Evolutionary conservation across 2,329 filamentous ascomycete species (phyloP), one percentile per base, ranked within the genome.

Genomic region (Cladosporium sphaerospermum): DNA sequence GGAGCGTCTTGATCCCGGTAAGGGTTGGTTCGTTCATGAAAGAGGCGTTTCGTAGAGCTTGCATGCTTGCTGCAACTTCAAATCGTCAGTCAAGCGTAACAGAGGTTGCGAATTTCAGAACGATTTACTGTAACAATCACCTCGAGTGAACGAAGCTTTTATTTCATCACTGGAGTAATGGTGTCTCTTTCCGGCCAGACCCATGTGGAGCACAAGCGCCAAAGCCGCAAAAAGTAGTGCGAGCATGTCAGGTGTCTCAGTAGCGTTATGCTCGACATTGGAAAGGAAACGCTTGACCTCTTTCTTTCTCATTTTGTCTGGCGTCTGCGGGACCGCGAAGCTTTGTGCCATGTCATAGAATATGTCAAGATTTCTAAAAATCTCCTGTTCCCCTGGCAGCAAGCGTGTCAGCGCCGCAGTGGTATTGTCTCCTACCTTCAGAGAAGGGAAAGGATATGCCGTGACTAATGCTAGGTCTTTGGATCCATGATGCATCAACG

Each of bases 11-110:
- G 8, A 77, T 72, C 2, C 66, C 68, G 3, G 74, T 63, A 1
- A 77, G 61, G 4, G 73, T 75, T 0, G 75, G 75, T 36, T 70
- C 71, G 55, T 72, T 74, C 68, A 75, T 73, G 60, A 74, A 78
- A 0, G 74, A 75, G n/a, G 72, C 69, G 45, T 75, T 63, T 8
- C 75, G 71, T 16, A 78, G 62, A n/a, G 73, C 73, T 61, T 77
- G 75, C 73, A 76, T 76, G 4, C 73, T 68, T 28, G 75, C 75
- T 13, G 75, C 72, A 40, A 77, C 75, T 77, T 8, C n/a, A n/a
- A 36, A 7, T 39, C 10, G n/a, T 39, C 16, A 14, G 36, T 8
- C 3, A 14, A n/a, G 36, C 9, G 3, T 23, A 23, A 23, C 23
- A 23, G 23, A 23, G 23, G 23, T 32, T 61, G 55, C 28, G 31